These are phyloP conservation scores for Pythium utonaiense DNA, from an alignment of 352 stramenopile species.

Conservation along the genomic window DNA sequence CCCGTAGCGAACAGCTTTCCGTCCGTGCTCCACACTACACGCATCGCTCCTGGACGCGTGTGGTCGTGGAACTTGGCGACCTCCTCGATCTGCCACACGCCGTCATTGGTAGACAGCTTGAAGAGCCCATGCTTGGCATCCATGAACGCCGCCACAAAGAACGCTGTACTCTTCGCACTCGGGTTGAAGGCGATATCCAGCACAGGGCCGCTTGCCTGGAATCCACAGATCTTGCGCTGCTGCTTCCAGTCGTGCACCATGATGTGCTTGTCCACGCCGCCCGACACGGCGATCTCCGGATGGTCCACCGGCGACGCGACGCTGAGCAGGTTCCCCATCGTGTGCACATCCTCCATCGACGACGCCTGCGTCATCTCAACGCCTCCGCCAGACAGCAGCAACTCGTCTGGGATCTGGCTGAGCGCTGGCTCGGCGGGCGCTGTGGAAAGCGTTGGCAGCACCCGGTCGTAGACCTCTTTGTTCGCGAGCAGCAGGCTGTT, in stretches of 20 bases:
- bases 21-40: slow-evolving; percentile 51
- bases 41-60: slow-evolving; percentile 62
- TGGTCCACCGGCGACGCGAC: slow-evolving; percentile 42
- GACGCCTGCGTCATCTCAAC: slow-evolving; percentile 27
- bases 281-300: slow-evolving; percentile 46
- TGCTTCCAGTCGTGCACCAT: slow-evolving; percentile 65
- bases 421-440: slow-evolving; percentile 7
- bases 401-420: slow-evolving; percentile 61
- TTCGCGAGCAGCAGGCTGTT: slow-evolving; percentile 69
- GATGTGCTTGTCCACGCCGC: slow-evolving; percentile 73
- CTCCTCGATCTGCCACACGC: slow-evolving; percentile 37
- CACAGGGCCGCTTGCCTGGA: slow-evolving; percentile 42
- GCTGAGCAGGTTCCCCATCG: slow-evolving; percentile 68
- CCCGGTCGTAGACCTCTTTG: slow-evolving; percentile 25
- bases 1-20: slow-evolving; percentile 66
- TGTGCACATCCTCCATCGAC: slow-evolving; percentile 45
- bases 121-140: slow-evolving; percentile 65
- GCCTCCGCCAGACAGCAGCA: slow-evolving; percentile 50
- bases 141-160: slow-evolving; percentile 70
- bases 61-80: slow-evolving; percentile 66
- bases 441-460: slow-evolving; percentile 19
- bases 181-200: slow-evolving; percentile 66
- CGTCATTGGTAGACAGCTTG: slow-evolving; percentile 32
- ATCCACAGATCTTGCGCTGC: slow-evolving; percentile 37
- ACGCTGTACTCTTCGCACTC: slow-evolving; percentile 29